Conservation (phyloP, 805 yeast genomes). For the Nakazawaea laoshanensis region DNA sequence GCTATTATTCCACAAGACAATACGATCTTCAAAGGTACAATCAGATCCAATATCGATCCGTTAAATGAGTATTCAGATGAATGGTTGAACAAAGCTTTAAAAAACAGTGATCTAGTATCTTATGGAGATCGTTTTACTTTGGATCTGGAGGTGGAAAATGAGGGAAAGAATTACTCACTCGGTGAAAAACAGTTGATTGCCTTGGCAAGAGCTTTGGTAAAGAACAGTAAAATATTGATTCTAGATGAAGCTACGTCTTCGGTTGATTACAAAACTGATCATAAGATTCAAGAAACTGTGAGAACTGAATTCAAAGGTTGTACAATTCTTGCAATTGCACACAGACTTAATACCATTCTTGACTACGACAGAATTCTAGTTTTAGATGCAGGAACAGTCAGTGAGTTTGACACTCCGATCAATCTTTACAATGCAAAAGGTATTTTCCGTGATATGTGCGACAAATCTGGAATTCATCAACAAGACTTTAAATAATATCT, state of each 20-base stretch:
- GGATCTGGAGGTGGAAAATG: conserved; percentile 51
- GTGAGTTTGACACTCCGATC: conserved; percentile 47
- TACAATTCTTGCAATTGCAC: conserved; percentile 68
- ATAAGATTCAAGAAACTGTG: conserved; percentile 52
- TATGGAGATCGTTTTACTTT: conserved; percentile 52
- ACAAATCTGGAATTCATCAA: conserved; percentile 31
- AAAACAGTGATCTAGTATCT: conserved; percentile 46
- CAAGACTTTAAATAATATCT: conserved; percentile 22
- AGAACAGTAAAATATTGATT: conserved; percentile 50
- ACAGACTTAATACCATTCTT: conserved; percentile 55
- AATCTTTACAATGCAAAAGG: conserved; percentile 32
- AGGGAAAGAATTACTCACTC: conserved; percentile 60
- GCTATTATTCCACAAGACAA: conserved; percentile 71
- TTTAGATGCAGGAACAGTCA: conserved; percentile 45
- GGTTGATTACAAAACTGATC: conserved; percentile 68
- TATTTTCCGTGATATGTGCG: conserved; percentile 42
- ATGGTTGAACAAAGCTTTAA: conserved; percentile 48
- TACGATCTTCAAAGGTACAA: conserved; percentile 50
- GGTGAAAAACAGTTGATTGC: conserved; percentile 69
- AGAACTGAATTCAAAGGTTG: conserved; percentile 47
- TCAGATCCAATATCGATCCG: conserved; percentile 56
- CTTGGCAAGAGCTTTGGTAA: conserved; percentile 62
- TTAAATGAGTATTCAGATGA: conserved; percentile 42
- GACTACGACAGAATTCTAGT: conserved; percentile 52
- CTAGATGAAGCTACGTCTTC: conserved; percentile 74